Evolutionary conservation across 2,329 filamentous ascomycete genomes (phyloP).

Genomic region (Microcera coccophila): DNA sequence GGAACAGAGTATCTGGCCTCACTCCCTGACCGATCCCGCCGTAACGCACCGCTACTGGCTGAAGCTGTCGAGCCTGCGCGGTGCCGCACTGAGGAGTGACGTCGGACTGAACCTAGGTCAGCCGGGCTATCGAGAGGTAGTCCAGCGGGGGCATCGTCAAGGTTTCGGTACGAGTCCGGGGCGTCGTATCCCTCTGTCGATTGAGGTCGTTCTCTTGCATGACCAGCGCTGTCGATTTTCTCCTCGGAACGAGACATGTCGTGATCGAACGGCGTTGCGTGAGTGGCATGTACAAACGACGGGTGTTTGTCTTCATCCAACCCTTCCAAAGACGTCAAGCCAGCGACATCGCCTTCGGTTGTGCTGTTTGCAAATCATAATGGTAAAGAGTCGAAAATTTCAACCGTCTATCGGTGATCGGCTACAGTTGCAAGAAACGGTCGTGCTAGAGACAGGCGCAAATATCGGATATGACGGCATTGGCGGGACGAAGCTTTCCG

Average conservation of each 20-base stretch:
- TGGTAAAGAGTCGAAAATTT: not conserved
- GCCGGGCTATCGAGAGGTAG: not conserved
- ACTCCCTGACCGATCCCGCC: not conserved
- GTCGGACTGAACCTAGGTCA: not conserved
- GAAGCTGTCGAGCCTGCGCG: not conserved
- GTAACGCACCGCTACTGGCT: not conserved
- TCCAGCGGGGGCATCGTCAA: slow-evolving; percentile 36
- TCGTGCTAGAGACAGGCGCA: not conserved
- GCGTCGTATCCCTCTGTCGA: slow-evolving; percentile 22
- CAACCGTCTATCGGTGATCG: too few relatives aligned
- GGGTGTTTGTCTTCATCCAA: slow-evolving; percentile 1
- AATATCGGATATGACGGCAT: slow-evolving; percentile 26
- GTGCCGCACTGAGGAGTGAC: not conserved
- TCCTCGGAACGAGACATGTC: not conserved
- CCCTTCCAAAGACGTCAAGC: not conserved
- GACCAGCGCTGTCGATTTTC: not conserved
- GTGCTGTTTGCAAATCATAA: not conserved
- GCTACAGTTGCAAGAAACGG: too few relatives aligned
- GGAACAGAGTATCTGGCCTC: slow-evolving; percentile 20
- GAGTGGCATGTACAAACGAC: not conserved
- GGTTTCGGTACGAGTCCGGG: slow-evolving; percentile 36
- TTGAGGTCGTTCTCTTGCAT: not conserved
- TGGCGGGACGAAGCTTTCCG: slow-evolving; percentile 9
- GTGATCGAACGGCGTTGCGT: slow-evolving; percentile 24
- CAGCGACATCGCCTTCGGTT: not conserved